Base-by-base conservation (phyloP, 805 yeast genomes). In the Suhomyces sp. region DNA sequence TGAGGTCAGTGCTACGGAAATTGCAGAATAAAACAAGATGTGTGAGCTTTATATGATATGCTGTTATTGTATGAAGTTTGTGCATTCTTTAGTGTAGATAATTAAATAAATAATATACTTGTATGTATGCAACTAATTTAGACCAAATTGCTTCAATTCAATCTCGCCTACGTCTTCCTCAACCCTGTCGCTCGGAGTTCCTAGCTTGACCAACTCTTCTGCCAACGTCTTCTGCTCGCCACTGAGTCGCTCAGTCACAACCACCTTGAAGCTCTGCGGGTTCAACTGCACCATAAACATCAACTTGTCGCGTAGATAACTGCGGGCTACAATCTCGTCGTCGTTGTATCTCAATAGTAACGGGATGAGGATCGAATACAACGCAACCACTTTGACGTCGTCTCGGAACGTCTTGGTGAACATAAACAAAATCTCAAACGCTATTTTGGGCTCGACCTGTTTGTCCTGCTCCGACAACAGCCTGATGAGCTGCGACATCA, bases 361-460 rank as follows among this genome's bases (percentile, higher is more conserved):
- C 50, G 78, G 74, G 51, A 77, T 50, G 60, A 72, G 50, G 5
- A 79, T 56, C 3, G 73, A 54, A 57, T 64, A 74, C 31, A 68
- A 57, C 2, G 68, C 61, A 2, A 57, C 58, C n/a, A 66, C 52
- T 46, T 71, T 69, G 5, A 64, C 63, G 1, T 70, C 75, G 0
- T 69, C 70, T 0, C 54, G 57, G 4, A 55, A 46, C 7, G 74
- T 56, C 58, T 75, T 80, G 2, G 77, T 63, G 53, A 82, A 80
- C 13, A 77, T 60, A 5, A 79, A 67, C 46, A 85, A 61, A 23
- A 84, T 70, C 54, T 85, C 88, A 48, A 84, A 66, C 5, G 79
- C 61, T 2, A 66, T 44, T 44, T 64, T 61, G 7, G 57, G 55
- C 10, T 60, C 68, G 13, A 59, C 22, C 22, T 56, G 47, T 2